Conservation (phyloP, 1,284 basidiomycete species). For the Tremellales sp. region DNA sequence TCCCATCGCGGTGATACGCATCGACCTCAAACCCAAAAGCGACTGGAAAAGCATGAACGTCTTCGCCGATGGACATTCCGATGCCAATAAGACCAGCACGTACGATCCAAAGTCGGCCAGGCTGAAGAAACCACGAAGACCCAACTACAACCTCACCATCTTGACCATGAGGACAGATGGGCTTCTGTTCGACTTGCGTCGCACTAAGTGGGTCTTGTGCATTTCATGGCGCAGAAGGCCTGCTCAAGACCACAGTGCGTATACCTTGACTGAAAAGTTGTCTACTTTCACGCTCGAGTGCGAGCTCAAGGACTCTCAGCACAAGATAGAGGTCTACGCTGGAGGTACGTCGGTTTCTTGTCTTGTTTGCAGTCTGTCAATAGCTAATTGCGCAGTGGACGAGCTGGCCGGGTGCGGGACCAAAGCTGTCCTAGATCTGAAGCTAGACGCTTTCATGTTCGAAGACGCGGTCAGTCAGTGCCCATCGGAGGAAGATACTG, state of each 20-base stretch:
- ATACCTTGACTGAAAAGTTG: constrained; percentile 8
- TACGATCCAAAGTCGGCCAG: not conserved
- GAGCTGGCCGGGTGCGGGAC: constrained; percentile 39
- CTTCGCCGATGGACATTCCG: no score
- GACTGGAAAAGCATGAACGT: no score
- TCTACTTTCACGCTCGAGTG: constrained; percentile 15
- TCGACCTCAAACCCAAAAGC: not conserved
- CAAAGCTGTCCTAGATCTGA: no score
- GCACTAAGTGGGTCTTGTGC: not conserved
- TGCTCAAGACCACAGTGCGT: constrained; percentile 4
- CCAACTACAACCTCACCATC: not conserved
- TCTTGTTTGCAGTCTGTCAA: not conserved
- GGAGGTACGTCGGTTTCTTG: constrained; percentile 18
- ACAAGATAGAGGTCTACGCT: constrained; percentile 18
- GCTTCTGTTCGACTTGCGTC: not conserved
- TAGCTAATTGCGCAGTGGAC: constrained; percentile 24
- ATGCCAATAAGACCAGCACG: not conserved
- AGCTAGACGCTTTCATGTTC: no score
- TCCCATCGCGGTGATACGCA: not conserved
- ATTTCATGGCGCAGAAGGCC: not conserved
- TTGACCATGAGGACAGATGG: not conserved
- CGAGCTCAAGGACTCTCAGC: constrained; percentile 13
- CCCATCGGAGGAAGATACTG: no score
- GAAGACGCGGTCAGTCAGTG: no score
- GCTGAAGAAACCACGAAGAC: not conserved